Percentiles rank a stretch among this genome's conserved stretches.
Evolutionary conservation across 805 yeast genomes (phyloP).

Genomic region (Novakomyces olei): DNA sequence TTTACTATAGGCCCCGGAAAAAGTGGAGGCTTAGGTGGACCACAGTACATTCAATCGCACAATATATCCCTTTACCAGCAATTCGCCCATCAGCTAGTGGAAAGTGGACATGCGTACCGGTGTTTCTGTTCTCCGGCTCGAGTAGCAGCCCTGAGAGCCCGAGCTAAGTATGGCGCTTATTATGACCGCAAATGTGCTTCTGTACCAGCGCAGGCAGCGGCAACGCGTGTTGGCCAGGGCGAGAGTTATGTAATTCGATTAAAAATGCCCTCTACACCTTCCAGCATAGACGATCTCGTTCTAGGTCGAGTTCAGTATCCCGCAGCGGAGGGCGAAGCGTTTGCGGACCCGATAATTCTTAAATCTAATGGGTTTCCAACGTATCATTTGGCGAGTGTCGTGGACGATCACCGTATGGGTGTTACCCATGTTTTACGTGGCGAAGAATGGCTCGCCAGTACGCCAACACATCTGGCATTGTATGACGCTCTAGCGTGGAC

Average conservation of each 20-base stretch:
- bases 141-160: conserved; percentile 38
- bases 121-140: conserved; percentile 75
- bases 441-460: conserved; percentile 93
- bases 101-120: conserved; percentile 52
- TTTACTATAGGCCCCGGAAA: conserved; percentile 27
- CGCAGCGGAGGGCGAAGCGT: conserved; percentile 37
- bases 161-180: conserved; percentile 60
- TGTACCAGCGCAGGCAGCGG: conserved; percentile 22
- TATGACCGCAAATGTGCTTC: conserved; percentile 65
- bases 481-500: conserved; percentile 73
- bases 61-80: conserved; percentile 41
- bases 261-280: conserved; percentile 42
- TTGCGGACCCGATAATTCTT: conserved; percentile 70
- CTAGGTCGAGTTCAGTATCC: conserved; percentile 54
- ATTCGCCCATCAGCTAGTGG: conserved; percentile 28
- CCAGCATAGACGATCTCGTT: conserved; percentile 44
- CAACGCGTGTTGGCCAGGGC: conserved; percentile 14
- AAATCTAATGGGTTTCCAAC: conserved; percentile 94
- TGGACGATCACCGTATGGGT: conserved; percentile 83
- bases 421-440: conserved; percentile 91
- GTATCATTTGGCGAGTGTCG: conserved; percentile 85
- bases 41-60: conserved; percentile 74
- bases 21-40: conserved; percentile 36
- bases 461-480: conserved; percentile 79
- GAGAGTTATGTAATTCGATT: conserved; percentile 42